Evolutionary conservation across 139 green algal genomes (phyloP), one percentile per base, ranked within the genome.

Genomic region (Chlorella sp.): DNA sequence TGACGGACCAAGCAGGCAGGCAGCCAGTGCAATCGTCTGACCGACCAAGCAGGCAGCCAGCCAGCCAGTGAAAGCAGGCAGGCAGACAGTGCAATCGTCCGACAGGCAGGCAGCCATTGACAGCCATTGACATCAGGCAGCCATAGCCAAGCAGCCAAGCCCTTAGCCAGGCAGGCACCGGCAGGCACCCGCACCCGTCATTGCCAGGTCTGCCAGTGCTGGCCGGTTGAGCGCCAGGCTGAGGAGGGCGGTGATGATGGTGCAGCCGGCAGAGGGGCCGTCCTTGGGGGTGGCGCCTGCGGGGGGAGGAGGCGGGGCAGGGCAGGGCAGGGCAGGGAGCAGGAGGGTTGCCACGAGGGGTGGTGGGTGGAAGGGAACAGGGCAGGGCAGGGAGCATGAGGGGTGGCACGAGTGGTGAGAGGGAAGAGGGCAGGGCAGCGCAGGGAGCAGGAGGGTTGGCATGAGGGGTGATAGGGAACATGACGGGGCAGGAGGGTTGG

Each of bases 211-310:
- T 0, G 92, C 87, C 60, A 81, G 79, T 14, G 98, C 97, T 24
- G 96, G 94, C 68, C 89, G 92, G 71, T 94, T 91, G 15, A 98
- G 89, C 36, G 98, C 98, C 79, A 99, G 91, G 2, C 94, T 98
- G 42, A 99, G 91, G 86, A 99, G 96, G 1, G 97, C 94, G 19
- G 98, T 99, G 84, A 98, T 96, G 81, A 99, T 96, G 60, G 98
- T 98, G 92, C 95, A 98, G 69, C 98, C 97, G 1, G 97, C 97
- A 78, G 88, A 96, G 40, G 97, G 97, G 28, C 97, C 97, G 90
- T 99, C 98, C 93, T 99, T 99, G 89, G 98, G 98, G 19, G 96
- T 99, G 40, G 97, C 95, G 34, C 98, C 98, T 80, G 94, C 92
- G 24, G 0, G 42, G 14, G 9, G 4, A 30, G 37, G 2, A 71